Conservation (phyloP, 202 grass and related monocot species). For the Zoysia matrella region DNA sequence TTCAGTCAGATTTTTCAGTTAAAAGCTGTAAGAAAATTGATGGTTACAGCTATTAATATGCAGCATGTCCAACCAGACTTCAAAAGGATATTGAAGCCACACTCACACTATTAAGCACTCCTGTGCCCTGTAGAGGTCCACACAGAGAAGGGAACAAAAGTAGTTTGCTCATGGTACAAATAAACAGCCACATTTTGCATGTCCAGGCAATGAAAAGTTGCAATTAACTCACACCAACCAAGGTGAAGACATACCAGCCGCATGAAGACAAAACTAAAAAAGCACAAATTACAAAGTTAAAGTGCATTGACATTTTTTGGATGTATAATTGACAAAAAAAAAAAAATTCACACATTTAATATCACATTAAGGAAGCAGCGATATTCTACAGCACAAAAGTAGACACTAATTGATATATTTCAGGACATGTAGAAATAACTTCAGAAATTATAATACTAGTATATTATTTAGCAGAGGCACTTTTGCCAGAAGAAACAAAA, state of each 20-base stretch:
- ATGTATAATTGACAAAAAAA: neutral
- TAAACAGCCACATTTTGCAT: neutral
- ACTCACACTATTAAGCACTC: neutral
- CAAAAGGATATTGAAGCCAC: conserved; percentile 3
- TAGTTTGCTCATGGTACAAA: neutral
- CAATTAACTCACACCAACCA: too few species aligned
- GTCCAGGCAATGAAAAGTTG: conserved; percentile 14
- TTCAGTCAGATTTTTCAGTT: conserved; percentile 34
- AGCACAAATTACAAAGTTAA: neutral
- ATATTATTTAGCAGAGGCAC: conserved; percentile 27
- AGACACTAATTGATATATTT: neutral
- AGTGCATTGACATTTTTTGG: neutral
- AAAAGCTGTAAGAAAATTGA: conserved; percentile 5
- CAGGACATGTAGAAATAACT: conserved; percentile 30
- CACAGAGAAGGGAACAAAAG: neutral
- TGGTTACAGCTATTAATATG: neutral
- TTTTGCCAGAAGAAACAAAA: conserved; percentile 33
- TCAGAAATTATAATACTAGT: conserved; percentile 22
- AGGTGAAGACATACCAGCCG: neutral
- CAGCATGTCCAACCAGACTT: neutral
- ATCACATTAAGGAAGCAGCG: neutral
- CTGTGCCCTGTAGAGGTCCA: neutral
- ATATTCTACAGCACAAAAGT: neutral
- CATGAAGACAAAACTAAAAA: neutral
- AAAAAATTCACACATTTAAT: neutral